phyloP scores from a whole-genome alignment of 208 protist species.

The Trypanosomatidae sp. region DNA sequence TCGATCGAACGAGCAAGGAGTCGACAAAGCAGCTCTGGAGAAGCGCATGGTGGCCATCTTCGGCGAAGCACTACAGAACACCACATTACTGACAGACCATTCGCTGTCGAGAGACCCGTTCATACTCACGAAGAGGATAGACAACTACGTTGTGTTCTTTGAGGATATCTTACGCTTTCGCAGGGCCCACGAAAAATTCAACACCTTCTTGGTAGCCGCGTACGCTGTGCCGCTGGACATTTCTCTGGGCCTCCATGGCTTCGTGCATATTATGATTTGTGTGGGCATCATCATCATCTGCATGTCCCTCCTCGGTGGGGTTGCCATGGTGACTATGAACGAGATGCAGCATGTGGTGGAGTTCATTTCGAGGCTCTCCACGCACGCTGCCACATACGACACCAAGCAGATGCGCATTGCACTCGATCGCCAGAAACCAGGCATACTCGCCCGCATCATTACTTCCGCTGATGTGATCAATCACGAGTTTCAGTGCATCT shows the following conservation, averaged over 20 bases:
- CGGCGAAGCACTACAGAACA: not conserved
- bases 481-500: constrained; percentile 54
- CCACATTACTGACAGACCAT: constrained; percentile 3
- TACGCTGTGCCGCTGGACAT: constrained; percentile 44
- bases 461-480: constrained; percentile 31
- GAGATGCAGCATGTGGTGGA: constrained; percentile 50
- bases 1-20: not conserved
- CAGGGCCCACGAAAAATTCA: not conserved
- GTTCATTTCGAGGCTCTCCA: constrained; percentile 52
- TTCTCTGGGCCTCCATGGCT: constrained; percentile 28
- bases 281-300: constrained; percentile 52
- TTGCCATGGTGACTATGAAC: constrained; percentile 36
- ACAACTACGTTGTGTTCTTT: constrained; percentile 33
- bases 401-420: constrained; percentile 45
- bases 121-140: constrained; percentile 14
- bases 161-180: constrained; percentile 49
- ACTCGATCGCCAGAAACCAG: constrained; percentile 24
- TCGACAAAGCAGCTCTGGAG: constrained; percentile 7
- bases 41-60: constrained; percentile 35
- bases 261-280: constrained; percentile 53
- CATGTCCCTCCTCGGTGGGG: constrained; percentile 44
- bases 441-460: constrained; percentile 14
- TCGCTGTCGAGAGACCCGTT: constrained; percentile 7
- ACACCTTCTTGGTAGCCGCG: constrained; percentile 50
- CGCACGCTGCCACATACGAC: constrained; percentile 56